Evolutionary conservation across 305 asterid species (phyloP), one percentile per base, ranked within the genome.

Genomic region (Rubia tinctorum): DNA sequence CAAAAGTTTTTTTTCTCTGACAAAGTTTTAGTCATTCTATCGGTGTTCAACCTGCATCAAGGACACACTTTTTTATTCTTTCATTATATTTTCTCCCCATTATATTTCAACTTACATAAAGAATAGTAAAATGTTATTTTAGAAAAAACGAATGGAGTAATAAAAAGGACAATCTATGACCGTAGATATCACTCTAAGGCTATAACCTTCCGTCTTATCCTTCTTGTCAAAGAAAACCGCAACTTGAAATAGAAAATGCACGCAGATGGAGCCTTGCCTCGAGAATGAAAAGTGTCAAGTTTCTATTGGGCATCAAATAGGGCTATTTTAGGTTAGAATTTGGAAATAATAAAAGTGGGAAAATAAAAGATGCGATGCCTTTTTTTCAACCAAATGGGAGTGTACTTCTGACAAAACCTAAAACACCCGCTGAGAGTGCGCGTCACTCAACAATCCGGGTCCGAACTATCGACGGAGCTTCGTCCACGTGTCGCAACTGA

Each of bases 161-260:
- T 7, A 51, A 7, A 12, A 55, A 55, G 61, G n/a, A 3, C 3
- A 7, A 15, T 15, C 15, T 0, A 58, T 22, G 30, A 20, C 63
- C 30, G 14, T 15, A n/a, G 43, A 76, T 72, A 27, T 20, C 77
- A 60, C 72, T 30, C 59, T 58, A 72, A 23, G n/a, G n/a, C n/a
- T n/a, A n/a, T n/a, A n/a, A n/a, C n/a, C 37, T 27, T 15, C 49
- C 8, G 43, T 58, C 76, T 73, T 74, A 74, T 79, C 82, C 76
- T 76, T 73, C 64, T 55, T 73, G 70, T 55, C 64, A 73, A 79
- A 82, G 83, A 55, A 53, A 76, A 79, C 56, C 13, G 51, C 80
- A 81, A 73, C 77, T 77, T 71, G 78, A 75, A 61, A 74, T 59
- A 63, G 58, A 72, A 55, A 55, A 64, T 59, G 64, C 30, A 49